A percentile compares a stretch with the other conserved stretches of the same genome.
Evolutionary conservation across 352 stramenopile species (phyloP).

Genomic region (Phytophthora kernoviae): DNA sequence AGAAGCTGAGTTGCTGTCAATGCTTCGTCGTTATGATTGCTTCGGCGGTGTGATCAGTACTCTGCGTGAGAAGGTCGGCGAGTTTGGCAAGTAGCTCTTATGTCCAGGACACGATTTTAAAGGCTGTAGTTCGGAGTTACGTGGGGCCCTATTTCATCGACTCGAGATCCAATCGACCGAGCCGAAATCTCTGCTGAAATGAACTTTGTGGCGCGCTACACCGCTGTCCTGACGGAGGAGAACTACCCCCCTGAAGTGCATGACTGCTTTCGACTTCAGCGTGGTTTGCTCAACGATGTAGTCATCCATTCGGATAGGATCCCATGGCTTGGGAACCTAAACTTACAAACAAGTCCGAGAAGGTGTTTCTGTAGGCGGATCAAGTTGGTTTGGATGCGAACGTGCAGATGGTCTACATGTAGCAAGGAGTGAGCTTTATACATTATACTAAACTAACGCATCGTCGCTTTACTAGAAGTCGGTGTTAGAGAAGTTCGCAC

Average conservation of each 20-base stretch:
- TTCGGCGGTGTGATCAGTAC: too few species aligned
- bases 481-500: conserved; percentile 23
- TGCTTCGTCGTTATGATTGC: too few species aligned
- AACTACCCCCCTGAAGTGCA: conserved; percentile 49
- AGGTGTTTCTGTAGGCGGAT: conserved; percentile 15
- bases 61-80: too few species aligned
- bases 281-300: conserved; percentile 21
- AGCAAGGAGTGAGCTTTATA: too few species aligned
- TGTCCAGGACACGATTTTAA: conserved; percentile 50
- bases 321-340: conserved; percentile 47
- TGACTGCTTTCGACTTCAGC: conserved; percentile 28
- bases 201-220: conserved; percentile 40
- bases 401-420: too few species aligned
- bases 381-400: too few species aligned
- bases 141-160: conserved; percentile 38
- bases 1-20: too few species aligned
- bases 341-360: conserved; percentile 24
- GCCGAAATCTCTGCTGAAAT: conserved; percentile 32
- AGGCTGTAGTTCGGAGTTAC: conserved; percentile 25
- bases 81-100: too few species aligned
- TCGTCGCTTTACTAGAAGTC: too few species aligned
- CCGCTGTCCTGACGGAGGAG: conserved; percentile 38
- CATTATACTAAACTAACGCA: too few species aligned
- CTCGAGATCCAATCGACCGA: conserved; percentile 33
- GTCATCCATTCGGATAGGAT: conserved; percentile 38